Conservation (phyloP, 164 flowering plant species). For the Paratinospora sagittata region DNA sequence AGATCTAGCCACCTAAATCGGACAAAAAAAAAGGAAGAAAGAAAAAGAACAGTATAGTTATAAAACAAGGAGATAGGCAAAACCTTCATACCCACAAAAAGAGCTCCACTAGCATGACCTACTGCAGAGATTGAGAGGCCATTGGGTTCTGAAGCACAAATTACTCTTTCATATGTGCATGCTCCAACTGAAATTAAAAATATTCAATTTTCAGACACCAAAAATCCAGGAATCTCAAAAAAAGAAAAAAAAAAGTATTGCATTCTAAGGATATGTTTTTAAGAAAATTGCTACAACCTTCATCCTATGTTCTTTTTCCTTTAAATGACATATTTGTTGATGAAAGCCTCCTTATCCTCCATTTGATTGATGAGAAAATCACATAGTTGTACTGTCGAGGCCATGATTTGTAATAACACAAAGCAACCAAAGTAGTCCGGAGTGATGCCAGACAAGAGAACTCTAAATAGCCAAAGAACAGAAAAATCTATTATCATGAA, state of each 20-base stretch:
- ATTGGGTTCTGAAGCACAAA: constrained; percentile 52
- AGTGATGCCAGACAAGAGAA: no score
- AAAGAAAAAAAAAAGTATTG: neutral
- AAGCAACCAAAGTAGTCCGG: no score
- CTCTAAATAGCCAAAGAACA: no score
- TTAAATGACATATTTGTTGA: neutral
- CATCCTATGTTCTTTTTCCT: neutral
- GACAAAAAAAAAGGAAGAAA: no score
- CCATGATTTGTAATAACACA: no score
- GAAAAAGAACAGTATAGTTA: no score
- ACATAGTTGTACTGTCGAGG: no score
- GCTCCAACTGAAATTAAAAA: constrained; percentile 44
- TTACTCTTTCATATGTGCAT: constrained; percentile 64
- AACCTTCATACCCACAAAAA: constrained; percentile 92
- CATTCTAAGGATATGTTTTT: neutral
- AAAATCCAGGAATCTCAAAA: neutral
- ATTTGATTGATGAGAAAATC: neutral
- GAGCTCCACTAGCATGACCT: constrained; percentile 73
- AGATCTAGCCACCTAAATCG: neutral
- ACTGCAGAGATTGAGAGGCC: constrained; percentile 75
- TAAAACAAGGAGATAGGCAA: neutral
- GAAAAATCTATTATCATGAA: no score
- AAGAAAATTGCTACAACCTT: neutral
- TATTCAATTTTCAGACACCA: neutral
- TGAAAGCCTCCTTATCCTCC: neutral